Base-by-base conservation (phyloP, 208 protist species). In the Novymonas esmeraldas region DNA sequence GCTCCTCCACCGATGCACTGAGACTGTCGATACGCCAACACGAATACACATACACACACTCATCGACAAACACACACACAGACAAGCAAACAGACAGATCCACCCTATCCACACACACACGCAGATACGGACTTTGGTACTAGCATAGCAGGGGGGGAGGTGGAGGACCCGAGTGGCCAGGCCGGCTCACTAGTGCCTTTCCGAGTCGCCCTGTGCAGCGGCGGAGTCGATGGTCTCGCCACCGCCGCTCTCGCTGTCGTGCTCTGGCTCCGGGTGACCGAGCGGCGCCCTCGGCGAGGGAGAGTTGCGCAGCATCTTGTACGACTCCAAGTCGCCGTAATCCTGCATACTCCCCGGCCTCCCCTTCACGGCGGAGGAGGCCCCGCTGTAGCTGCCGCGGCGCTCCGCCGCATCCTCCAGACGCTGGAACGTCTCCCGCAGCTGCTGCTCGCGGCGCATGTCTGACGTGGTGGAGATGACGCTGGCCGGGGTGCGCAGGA, bases 351-450 rank as follows among this genome's bases (percentile, higher is more conserved):
- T 49, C 0, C 14, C 26, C 24, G 22, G 3, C 13, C 24, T 38
- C n/a, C 0, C 42, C 6, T 14, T 11, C 42, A 49, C 50, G 0
- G 44, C 34, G 20, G 60, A 52, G 2, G 59, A 55, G 6, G 34
- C 33, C 6, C 14, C 29, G 33, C 61, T 64, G 61, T 11, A 22
- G 20, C 16, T 51, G 36, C 26, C 31, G 14, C 22, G 52, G 22
- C 44, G 9, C 18, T 52, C 2, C 13, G 44, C 38, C 6, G 49
- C 50, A 3, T 58, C 57, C 46, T 63, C 61, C 4, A 68, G 20
- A 3, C 69, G 69, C 61, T 63, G 26, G 26, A 75, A 68, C 0
- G 69, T 49, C 52, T 67, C 69, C 2, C 26, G 52, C 22, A 68
- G 64, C 36, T 75, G 61, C 29, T 34, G 51, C 3, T 69, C 55